Conservation (phyloP, 495 filamentous ascomycete genomes). For the Hypoxylon crocopeplum region DNA sequence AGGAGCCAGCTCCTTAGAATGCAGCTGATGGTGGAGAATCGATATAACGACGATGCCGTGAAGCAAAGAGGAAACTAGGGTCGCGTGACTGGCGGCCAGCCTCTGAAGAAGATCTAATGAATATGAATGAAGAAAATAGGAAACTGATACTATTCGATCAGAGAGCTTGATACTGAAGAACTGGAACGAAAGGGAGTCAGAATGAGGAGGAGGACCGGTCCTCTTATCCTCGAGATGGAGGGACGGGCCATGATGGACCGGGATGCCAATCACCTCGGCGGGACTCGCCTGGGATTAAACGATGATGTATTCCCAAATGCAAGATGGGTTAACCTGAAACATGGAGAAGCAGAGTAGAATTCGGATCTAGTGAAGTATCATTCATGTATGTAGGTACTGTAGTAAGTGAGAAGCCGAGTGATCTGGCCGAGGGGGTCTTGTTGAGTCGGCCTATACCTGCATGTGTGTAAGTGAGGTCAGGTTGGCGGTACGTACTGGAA, state of each 20-base stretch:
- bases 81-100: conserved; percentile 25
- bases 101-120: conserved; percentile 39
- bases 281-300: conserved; percentile 30
- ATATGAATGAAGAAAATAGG: conserved; percentile 33
- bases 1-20: conserved; percentile 35
- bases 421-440: conserved; percentile 14
- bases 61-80: conserved; percentile 34
- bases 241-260: conserved; percentile 35
- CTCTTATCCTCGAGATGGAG: conserved; percentile 43
- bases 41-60: conserved; percentile 28
- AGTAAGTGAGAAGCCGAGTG: conserved; percentile 23
- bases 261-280: conserved; percentile 41
- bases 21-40: conserved; percentile 13
- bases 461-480: neutral
- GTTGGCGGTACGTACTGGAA: conserved; percentile 36
- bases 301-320: conserved; percentile 41
- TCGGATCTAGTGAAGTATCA: conserved; percentile 23
- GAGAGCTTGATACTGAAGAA: conserved; percentile 44
- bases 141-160: conserved; percentile 40
- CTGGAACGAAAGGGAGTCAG: conserved; percentile 26
- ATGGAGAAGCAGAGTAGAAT: conserved; percentile 36
- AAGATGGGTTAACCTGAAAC: conserved; percentile 41
- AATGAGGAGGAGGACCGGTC: conserved; percentile 38
- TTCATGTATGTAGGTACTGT: conserved; percentile 15
- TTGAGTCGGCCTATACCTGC: conserved; percentile 6